Conservation (phyloP, 108 stramenopile genomes). For the Cyclotella baltica region DNA sequence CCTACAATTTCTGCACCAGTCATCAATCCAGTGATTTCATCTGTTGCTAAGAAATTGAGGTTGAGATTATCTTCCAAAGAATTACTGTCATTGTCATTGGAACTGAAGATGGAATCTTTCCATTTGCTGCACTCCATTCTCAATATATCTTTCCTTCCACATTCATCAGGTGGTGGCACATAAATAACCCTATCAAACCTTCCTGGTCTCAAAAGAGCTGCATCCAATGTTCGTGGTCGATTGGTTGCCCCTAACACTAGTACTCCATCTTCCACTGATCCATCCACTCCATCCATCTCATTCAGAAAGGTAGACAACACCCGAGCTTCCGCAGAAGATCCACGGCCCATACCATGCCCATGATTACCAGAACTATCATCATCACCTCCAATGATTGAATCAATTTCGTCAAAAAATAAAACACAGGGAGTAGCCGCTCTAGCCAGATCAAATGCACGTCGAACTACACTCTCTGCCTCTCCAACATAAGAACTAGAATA, state of each 20-base stretch:
- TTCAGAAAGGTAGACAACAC: conserved; percentile 96
- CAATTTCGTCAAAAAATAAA: conserved; percentile 99
- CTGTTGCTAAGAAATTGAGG: conserved; percentile 62
- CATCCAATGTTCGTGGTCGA: conserved; percentile 90
- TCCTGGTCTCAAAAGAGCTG: conserved; percentile 95
- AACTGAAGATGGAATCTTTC: conserved; percentile 26
- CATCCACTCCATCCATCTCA: conserved; percentile 98
- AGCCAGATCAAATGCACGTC: conserved; percentile 93
- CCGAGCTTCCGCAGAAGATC: conserved; percentile 81
- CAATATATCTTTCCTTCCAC: conserved; percentile 89
- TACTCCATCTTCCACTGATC: conserved; percentile 80
- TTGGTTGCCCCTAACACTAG: conserved; percentile 97
- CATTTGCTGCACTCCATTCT: conserved; percentile 73
- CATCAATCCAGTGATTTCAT: conserved; percentile 64
- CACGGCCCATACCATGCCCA: conserved; percentile 70
- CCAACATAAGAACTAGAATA: conserved; percentile 96
- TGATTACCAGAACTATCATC: conserved; percentile 36
- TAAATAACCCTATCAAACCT: conserved; percentile 92
- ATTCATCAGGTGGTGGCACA: conserved; percentile 92
- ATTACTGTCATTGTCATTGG: not conserved
- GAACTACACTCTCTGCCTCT: conserved; percentile 95
- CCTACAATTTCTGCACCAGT: conserved; percentile 91
- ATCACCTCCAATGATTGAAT: conserved; percentile 85
- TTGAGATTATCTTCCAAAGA: conserved; percentile 35
- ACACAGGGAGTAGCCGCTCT: conserved; percentile 95